These are phyloP conservation scores for Pseudogymnoascus pannorum DNA, from an alignment of 2,329 filamentous ascomycete species.

Conservation along the genomic window DNA sequence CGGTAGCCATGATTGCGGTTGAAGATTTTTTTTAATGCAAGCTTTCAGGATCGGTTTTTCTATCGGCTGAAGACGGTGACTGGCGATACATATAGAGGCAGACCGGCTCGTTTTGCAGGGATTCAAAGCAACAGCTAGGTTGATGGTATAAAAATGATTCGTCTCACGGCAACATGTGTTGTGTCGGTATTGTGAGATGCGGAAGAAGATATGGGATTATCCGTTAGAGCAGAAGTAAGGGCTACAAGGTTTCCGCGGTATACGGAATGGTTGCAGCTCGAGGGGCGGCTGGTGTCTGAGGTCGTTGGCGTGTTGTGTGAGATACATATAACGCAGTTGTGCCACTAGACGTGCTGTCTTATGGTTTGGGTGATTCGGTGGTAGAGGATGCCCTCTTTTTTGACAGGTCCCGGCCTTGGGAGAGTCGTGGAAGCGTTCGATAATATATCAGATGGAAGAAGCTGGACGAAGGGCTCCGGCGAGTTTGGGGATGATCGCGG, in stretches of 20 bases:
- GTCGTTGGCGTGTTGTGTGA: constrained; percentile 62
- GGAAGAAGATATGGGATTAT: constrained; percentile 46
- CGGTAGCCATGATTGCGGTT: constrained; percentile 76
- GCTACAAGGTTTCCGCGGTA: constrained; percentile 89
- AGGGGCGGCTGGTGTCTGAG: constrained; percentile 89
- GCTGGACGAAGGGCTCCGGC: constrained; percentile 1
- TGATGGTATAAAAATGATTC: constrained; percentile 5
- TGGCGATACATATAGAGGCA: constrained; percentile 5
- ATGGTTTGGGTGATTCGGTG: constrained; percentile 21
- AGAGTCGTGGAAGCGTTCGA: constrained; percentile 10
- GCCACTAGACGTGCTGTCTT: constrained; percentile 27
- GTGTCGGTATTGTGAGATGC: constrained; percentile 13
- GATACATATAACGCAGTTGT: constrained; percentile 34
- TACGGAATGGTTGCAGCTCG: constrained; percentile 96
- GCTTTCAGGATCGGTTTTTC: neutral
- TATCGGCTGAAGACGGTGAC: constrained; percentile 2
- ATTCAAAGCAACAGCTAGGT: neutral
- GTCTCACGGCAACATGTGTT: constrained; percentile 5
- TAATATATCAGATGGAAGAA: constrained; percentile 12
- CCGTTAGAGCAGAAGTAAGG: constrained; percentile 85
- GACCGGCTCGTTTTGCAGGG: neutral
- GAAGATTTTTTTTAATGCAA: constrained; percentile 1
- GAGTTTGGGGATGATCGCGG: constrained; percentile 9
- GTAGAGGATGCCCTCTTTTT: constrained; percentile 20
- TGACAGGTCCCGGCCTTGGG: constrained; percentile 2